A percentile compares a stretch with the other conserved stretches of the same genome.
phyloP scores from a whole-genome alignment of 306 rosid species.

The Ochetophila trinervis region DNA sequence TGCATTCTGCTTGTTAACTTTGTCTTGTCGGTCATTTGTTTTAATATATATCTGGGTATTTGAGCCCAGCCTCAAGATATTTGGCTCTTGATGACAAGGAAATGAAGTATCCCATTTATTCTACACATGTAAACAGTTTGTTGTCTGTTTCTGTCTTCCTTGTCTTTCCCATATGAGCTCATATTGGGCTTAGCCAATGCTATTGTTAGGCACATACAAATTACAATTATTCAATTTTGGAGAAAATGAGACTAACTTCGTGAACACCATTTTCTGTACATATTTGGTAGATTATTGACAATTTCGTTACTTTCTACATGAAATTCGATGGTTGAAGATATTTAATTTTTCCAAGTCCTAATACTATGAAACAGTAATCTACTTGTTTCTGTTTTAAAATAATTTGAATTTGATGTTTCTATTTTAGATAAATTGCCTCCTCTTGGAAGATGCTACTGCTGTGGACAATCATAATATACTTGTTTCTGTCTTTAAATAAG shows the following conservation, averaged over 20 bases:
- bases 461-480: slow-evolving; percentile 52
- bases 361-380: slow-evolving; percentile 5
- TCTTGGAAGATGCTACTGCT: slow-evolving; percentile 88
- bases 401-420: slow-evolving; percentile 29
- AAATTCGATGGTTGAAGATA: not conserved
- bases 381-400: slow-evolving; percentile 17
- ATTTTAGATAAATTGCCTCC: slow-evolving; percentile 77
- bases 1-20: not conserved
- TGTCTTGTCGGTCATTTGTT: not conserved
- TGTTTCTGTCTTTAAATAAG: too few species aligned
- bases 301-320: too few species aligned
- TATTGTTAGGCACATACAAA: too few species aligned
- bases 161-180: too few species aligned
- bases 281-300: too few species aligned
- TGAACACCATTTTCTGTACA: too few species aligned
- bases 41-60: not conserved
- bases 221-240: too few species aligned
- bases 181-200: too few species aligned
- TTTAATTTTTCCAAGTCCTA: not conserved
- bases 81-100: slow-evolving; percentile 1
- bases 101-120: too few species aligned
- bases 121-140: too few species aligned
- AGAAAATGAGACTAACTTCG: too few species aligned
- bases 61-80: not conserved
- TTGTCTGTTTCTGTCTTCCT: too few species aligned